Evolutionary conservation across 2,329 filamentous ascomycete species (phyloP).

Genomic region (Albophoma yamanashiensis): DNA sequence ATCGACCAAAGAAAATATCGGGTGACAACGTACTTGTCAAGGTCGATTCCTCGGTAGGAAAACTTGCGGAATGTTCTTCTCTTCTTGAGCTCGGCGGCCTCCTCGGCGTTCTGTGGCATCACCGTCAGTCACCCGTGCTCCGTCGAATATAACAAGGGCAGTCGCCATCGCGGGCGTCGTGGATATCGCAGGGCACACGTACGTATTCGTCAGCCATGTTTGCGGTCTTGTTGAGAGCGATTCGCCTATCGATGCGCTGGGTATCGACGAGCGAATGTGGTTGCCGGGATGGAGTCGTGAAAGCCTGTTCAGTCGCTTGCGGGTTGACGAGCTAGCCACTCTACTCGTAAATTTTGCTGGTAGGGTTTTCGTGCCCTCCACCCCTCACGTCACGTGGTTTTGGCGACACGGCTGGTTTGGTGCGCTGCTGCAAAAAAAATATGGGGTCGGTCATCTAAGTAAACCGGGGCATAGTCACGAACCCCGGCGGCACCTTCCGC

Average conservation of each 20-base stretch:
- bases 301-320: slow-evolving; percentile 17
- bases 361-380: slow-evolving; percentile 32
- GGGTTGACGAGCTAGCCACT: slow-evolving; percentile 15
- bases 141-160: slow-evolving; percentile 6
- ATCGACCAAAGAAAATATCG: neutral
- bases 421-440: neutral
- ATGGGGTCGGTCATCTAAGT: neutral
- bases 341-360: slow-evolving; percentile 19
- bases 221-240: slow-evolving; percentile 33
- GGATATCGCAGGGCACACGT: slow-evolving; percentile 32
- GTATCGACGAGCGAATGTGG: slow-evolving; percentile 31
- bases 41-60: slow-evolving; percentile 97
- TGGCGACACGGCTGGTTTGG: neutral
- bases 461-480: neutral
- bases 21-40: slow-evolving; percentile 75
- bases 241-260: slow-evolving; percentile 32
- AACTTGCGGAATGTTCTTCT: slow-evolving; percentile 99
- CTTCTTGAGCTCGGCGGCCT: slow-evolving; percentile 99
- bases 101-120: slow-evolving; percentile 71
- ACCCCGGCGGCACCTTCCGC: neutral
- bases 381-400: slow-evolving; percentile 17
- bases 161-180: slow-evolving; percentile 17
- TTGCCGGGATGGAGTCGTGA: slow-evolving; percentile 25
- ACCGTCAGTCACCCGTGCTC: slow-evolving; percentile 17
- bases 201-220: slow-evolving; percentile 91